Evolutionary conservation across 1,284 basidiomycete genomes (phyloP).

Genomic region (Puccinia triticina): DNA sequence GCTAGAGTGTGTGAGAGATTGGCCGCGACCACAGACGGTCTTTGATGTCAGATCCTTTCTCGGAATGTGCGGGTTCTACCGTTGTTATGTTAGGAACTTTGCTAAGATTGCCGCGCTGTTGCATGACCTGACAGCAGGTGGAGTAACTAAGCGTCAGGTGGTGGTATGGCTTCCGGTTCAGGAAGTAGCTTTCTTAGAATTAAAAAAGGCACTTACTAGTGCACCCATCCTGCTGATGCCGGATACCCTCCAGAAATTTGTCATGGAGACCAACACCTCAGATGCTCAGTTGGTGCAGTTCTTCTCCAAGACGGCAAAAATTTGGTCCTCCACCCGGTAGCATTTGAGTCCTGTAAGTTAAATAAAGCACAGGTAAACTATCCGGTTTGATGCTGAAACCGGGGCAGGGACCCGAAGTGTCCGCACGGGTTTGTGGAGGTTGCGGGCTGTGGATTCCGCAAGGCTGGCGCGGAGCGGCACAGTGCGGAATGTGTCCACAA

Average conservation of each 20-base stretch:
- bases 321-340: slow-evolving; percentile 22
- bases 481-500: no score
- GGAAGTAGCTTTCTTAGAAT: not conserved
- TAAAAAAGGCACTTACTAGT: not conserved
- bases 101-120: not conserved
- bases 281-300: slow-evolving; percentile 39
- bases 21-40: not conserved
- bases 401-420: no score
- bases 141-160: not conserved
- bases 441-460: no score
- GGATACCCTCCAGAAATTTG: no score
- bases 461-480: no score
- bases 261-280: slow-evolving; percentile 1
- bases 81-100: not conserved
- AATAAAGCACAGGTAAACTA: slow-evolving; percentile 32
- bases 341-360: slow-evolving; percentile 51
- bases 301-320: slow-evolving; percentile 27
- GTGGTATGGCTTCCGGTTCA: not conserved
- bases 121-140: not conserved
- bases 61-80: not conserved
- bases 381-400: no score
- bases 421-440: no score
- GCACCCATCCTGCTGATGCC: not conserved
- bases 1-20: not conserved
- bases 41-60: not conserved